phyloP scores from a whole-genome alignment of 768 basidiomycete species.

The Tremella mesenterica region DNA sequence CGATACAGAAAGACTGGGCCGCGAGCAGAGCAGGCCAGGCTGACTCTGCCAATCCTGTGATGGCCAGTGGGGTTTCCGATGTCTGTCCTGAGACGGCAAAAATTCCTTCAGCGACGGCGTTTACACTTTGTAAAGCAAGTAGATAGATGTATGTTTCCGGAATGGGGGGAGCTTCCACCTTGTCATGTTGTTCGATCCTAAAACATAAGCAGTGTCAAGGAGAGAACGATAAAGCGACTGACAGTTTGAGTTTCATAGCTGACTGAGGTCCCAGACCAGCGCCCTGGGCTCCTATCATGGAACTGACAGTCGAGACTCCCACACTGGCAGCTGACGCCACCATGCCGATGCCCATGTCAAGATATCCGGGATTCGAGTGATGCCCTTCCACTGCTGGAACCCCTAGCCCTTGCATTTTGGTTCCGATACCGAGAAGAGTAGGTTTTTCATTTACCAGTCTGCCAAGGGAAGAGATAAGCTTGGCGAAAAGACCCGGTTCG shows the following conservation, averaged over 20 bases:
- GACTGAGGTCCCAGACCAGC: constrained; percentile 61
- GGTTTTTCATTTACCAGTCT: constrained; percentile 84
- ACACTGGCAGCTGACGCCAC: constrained; percentile 74
- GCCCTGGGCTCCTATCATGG: constrained; percentile 68
- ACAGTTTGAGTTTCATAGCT: constrained; percentile 89
- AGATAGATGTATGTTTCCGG: constrained; percentile 92
- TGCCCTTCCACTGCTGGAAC: constrained; percentile 42
- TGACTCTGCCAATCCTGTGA: constrained; percentile 70
- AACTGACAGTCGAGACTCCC: constrained; percentile 72
- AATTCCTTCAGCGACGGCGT: constrained; percentile 78
- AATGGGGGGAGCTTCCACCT: constrained; percentile 85
- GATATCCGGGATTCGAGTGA: constrained; percentile 19
- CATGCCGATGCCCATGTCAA: constrained; percentile 52
- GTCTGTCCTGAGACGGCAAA: constrained; percentile 46
- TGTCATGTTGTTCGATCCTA: constrained; percentile 97
- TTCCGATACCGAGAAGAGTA: constrained; percentile 61
- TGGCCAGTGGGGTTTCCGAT: constrained; percentile 50
- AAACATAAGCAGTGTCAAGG: not conserved
- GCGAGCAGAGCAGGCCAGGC: constrained; percentile 92
- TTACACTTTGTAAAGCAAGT: constrained; percentile 76
- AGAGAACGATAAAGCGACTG: constrained; percentile 28
- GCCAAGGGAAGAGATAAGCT: constrained; percentile 73
- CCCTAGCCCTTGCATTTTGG: constrained; percentile 76
- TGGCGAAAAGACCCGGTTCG: constrained; percentile 43
- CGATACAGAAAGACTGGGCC: constrained; percentile 76